These are phyloP conservation scores for Prorocentrum cordatum DNA, from an alignment of 169 alveolate species.

Conservation along the genomic window DNA sequence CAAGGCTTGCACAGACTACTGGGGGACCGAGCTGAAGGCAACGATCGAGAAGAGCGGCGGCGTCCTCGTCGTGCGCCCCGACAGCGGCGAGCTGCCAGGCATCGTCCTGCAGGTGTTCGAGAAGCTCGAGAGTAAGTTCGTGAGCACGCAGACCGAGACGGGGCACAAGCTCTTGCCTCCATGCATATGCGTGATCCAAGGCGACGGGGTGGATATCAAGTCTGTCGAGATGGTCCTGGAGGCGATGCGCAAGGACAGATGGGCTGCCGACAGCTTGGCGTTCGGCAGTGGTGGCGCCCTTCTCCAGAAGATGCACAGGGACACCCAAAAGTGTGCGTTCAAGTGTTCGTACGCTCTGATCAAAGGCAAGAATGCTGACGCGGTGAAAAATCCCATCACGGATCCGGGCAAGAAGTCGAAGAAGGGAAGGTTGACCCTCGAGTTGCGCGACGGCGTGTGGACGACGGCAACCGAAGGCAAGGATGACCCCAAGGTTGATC, in stretches of 20 bases:
- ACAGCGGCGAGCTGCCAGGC: constrained; percentile 47
- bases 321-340: constrained; percentile 60
- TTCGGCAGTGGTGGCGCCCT: constrained; percentile 57
- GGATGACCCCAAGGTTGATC: too few relatives aligned
- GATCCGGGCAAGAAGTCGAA: constrained; percentile 46
- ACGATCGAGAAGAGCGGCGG: constrained; percentile 32
- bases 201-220: too few relatives aligned
- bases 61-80: constrained; percentile 49
- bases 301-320: constrained; percentile 37
- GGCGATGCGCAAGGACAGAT: too few relatives aligned
- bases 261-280: constrained; percentile 56
- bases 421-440: constrained; percentile 51
- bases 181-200: too few relatives aligned
- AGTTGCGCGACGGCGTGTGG: too few relatives aligned
- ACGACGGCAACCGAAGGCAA: too few relatives aligned
- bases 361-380: constrained; percentile 5
- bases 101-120: too few relatives aligned
- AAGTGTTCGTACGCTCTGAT: constrained; percentile 28
- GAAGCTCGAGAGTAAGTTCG: too few relatives aligned
- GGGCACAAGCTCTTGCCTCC: too few relatives aligned
- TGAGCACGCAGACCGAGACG: too few relatives aligned
- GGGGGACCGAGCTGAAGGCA: constrained; percentile 40
- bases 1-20: constrained; percentile 35
- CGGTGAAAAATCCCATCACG: constrained; percentile 53
- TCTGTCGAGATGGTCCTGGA: too few relatives aligned